These are phyloP conservation scores for Murraya paniculata DNA, from an alignment of 345 rosid species.

Conservation along the genomic window DNA sequence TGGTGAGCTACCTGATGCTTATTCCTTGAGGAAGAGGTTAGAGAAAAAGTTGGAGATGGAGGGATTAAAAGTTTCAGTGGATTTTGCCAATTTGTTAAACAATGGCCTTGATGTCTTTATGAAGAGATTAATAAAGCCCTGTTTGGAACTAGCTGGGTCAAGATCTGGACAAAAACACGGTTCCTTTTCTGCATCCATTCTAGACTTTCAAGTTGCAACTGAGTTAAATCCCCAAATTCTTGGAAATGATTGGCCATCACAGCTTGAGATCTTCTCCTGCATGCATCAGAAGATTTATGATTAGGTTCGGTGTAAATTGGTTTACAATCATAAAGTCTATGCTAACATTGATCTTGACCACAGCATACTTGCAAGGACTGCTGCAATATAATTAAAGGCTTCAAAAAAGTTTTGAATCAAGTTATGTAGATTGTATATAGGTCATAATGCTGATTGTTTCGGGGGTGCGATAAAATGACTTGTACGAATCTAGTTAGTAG, in stretches of 20 bases:
- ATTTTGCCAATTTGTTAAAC: conserved; percentile 51
- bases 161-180: conserved; percentile 28
- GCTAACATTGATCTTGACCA: conserved; percentile 23
- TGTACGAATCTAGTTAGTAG: conserved; percentile 21
- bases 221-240: conserved; percentile 53
- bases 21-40: conserved; percentile 50
- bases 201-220: conserved; percentile 62
- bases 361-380: conserved; percentile 9
- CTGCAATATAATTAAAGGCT: conserved; percentile 26
- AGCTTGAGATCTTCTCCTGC: conserved; percentile 48
- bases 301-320: neutral
- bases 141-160: conserved; percentile 49
- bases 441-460: conserved; percentile 20
- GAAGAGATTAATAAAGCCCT: conserved; percentile 67
- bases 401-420: conserved; percentile 18
- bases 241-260: conserved; percentile 55
- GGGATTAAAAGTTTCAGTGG: conserved; percentile 51
- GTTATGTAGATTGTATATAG: conserved; percentile 35
- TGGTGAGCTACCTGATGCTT: conserved; percentile 58
- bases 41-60: conserved; percentile 41
- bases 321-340: conserved; percentile 6
- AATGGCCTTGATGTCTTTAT: conserved; percentile 52
- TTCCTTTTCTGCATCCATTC: conserved; percentile 34
- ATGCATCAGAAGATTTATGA: conserved; percentile 29
- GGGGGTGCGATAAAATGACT: conserved; percentile 15